These are phyloP conservation scores for Pelargonium fulgidum DNA, from an alignment of 441 rosid species.

Conservation along the genomic window DNA sequence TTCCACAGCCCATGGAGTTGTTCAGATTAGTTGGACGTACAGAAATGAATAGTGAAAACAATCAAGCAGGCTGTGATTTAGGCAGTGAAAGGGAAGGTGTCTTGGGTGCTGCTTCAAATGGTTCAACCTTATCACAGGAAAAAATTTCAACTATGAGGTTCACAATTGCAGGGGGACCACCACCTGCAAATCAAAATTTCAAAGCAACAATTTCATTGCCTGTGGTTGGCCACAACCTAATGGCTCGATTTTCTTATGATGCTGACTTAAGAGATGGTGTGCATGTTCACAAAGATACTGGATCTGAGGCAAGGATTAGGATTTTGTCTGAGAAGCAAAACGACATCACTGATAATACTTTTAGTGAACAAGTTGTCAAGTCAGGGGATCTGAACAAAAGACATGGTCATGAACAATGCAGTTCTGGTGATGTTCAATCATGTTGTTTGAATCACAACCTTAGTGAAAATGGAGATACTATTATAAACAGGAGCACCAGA, in stretches of 20 bases:
- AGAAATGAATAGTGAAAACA: conserved; percentile 35
- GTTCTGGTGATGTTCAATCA: conserved; percentile 22
- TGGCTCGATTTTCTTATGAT: conserved; percentile 65
- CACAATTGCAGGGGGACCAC: conserved; percentile 97
- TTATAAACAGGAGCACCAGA: conserved; percentile 12
- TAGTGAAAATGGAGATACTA: conserved; percentile 23
- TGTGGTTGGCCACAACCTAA: conserved; percentile 62
- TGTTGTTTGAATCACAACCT: conserved; percentile 21
- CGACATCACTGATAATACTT: conserved; percentile 22
- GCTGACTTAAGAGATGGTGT: conserved; percentile 42
- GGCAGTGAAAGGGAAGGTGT: conserved; percentile 24
- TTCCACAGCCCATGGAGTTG: conserved; percentile 62
- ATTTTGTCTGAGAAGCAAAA: conserved; percentile 18
- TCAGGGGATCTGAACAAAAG: conserved; percentile 25
- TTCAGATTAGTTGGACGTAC: conserved; percentile 61
- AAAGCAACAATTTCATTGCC: conserved; percentile 81
- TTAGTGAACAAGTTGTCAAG: conserved; percentile 25
- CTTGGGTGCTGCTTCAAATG: conserved; percentile 24
- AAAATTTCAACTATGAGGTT: conserved; percentile 40
- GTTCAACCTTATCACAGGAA: conserved; percentile 21
- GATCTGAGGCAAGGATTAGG: conserved; percentile 24
- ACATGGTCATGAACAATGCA: conserved; percentile 23
- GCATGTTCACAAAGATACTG: conserved; percentile 31
- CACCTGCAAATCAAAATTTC: conserved; percentile 73
- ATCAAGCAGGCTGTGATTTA: conserved; percentile 25